A percentile compares a stretch with the other conserved stretches of the same genome.
Conservation (phyloP, 306 rosid species). For the Abrus pulchellus region DNA sequence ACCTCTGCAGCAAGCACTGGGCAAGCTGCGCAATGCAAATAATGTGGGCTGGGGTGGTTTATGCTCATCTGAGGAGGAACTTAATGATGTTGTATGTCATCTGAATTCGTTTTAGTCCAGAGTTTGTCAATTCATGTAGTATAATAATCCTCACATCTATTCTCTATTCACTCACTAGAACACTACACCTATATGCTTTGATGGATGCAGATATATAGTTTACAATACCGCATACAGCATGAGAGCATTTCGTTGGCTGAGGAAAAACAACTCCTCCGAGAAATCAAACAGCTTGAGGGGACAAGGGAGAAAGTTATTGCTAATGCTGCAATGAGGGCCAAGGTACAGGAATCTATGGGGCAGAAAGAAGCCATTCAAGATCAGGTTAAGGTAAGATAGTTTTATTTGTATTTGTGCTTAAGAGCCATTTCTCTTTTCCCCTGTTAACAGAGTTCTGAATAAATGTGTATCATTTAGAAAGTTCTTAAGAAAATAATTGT, state of each 20-base stretch:
- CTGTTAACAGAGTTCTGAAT: conserved; percentile 22
- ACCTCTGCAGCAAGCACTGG: conserved; percentile 90
- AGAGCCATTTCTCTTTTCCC: neutral
- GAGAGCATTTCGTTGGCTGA: conserved; percentile 93
- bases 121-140: conserved; percentile 34
- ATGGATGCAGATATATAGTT: conserved; percentile 73
- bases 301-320: conserved; percentile 91
- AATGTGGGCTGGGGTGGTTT: conserved; percentile 72
- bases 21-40: conserved; percentile 82
- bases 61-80: conserved; percentile 96
- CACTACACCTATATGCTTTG: conserved; percentile 44
- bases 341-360: conserved; percentile 86
- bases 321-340: conserved; percentile 83
- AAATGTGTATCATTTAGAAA: conserved; percentile 1
- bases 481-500: conserved; percentile 38
- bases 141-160: neutral
- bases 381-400: conserved; percentile 82
- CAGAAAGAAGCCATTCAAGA: conserved; percentile 81
- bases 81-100: conserved; percentile 69
- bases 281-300: conserved; percentile 93
- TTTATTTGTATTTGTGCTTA: conserved; percentile 36
- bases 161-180: conserved; percentile 30
- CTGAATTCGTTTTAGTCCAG: conserved; percentile 37
- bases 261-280: conserved; percentile 91
- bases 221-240: conserved; percentile 89